These are phyloP conservation scores for Microbotryum violaceum DNA, from an alignment of 1,284 basidiomycete species.

Conservation along the genomic window DNA sequence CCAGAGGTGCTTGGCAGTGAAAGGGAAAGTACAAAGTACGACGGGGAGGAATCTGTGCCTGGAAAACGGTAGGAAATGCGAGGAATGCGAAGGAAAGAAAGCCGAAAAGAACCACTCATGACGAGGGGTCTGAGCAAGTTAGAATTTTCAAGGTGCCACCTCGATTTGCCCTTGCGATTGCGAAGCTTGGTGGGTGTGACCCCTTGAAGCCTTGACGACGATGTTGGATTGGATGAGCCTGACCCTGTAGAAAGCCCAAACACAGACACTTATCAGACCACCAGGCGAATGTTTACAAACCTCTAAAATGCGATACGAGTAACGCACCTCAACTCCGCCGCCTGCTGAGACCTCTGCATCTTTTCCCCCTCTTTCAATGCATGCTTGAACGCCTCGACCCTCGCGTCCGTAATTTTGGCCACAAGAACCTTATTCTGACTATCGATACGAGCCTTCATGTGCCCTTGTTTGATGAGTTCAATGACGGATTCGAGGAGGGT, in stretches of 20 bases:
- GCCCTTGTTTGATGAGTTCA: slow-evolving; percentile 60
- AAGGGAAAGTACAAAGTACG: too few species aligned
- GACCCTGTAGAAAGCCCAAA: slow-evolving; percentile 5
- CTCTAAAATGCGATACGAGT: slow-evolving; percentile 45
- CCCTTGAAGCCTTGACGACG: slow-evolving; percentile 21
- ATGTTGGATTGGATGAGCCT: slow-evolving; percentile 24
- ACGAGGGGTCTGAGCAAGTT: too few species aligned
- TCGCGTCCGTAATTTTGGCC: slow-evolving; percentile 12
- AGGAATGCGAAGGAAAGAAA: too few species aligned
- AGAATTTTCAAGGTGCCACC: too few species aligned
- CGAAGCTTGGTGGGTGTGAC: not conserved
- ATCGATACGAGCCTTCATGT: slow-evolving; percentile 69
- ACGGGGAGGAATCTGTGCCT: too few species aligned
- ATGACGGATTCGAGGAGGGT: slow-evolving; percentile 64
- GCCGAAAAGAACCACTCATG: too few species aligned
- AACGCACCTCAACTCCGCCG: slow-evolving; percentile 62
- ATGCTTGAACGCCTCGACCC: slow-evolving; percentile 49
- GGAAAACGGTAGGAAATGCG: too few species aligned
- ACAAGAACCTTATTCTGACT: slow-evolving; percentile 61
- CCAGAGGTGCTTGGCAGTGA: too few species aligned
- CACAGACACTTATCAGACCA: not conserved
- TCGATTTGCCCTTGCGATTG: too few species aligned
- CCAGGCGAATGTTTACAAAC: not conserved
- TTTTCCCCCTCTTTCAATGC: slow-evolving; percentile 63
- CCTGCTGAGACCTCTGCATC: slow-evolving; percentile 62